Evolutionary conservation across 1,284 basidiomycete genomes (phyloP).

Genomic region (Cutaneotrichosporon spelunceum): DNA sequence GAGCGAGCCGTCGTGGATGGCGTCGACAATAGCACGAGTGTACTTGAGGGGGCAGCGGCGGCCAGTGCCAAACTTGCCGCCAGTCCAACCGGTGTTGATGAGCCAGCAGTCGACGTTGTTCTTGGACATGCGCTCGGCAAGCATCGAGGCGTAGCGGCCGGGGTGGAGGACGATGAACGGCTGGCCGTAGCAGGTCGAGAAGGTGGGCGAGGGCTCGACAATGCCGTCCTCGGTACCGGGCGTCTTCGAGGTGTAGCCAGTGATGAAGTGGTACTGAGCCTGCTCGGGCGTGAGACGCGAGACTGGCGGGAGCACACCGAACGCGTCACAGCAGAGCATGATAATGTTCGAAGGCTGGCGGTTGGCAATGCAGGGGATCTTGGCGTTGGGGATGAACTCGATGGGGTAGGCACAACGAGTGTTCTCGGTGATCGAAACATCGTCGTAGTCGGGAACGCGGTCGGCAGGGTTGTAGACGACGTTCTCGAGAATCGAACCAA

Average conservation of each 20-base stretch:
- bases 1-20: slow-evolving; percentile 91
- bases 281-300: slow-evolving; percentile 89
- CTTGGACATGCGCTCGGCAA: slow-evolving; percentile 89
- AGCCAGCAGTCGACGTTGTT: slow-evolving; percentile 94
- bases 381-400: slow-evolving; percentile 92
- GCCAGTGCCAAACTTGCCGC: slow-evolving; percentile 86
- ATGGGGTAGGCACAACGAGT: slow-evolving; percentile 98
- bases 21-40: slow-evolving; percentile 93
- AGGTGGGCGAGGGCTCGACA: slow-evolving; percentile 95
- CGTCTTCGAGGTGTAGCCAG: slow-evolving; percentile 82
- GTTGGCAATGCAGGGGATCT: slow-evolving; percentile 82
- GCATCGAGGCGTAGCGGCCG: slow-evolving; percentile 92
- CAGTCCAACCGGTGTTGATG: slow-evolving; percentile 99
- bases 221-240: slow-evolving; percentile 98
- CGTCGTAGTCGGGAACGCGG: slow-evolving; percentile 91
- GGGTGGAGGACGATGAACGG: slow-evolving; percentile 98
- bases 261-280: slow-evolving; percentile 96
- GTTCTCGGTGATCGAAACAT: slow-evolving; percentile 96
- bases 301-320: slow-evolving; percentile 95
- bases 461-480: slow-evolving; percentile 92
- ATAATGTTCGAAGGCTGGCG: slow-evolving; percentile 85
- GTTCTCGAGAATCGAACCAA: slow-evolving; percentile 96
- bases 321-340: slow-evolving; percentile 97
- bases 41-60: slow-evolving; percentile 92
- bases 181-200: slow-evolving; percentile 98